phyloP scores from a whole-genome alignment of 345 rosid species.

The Hypericum perforatum region DNA sequence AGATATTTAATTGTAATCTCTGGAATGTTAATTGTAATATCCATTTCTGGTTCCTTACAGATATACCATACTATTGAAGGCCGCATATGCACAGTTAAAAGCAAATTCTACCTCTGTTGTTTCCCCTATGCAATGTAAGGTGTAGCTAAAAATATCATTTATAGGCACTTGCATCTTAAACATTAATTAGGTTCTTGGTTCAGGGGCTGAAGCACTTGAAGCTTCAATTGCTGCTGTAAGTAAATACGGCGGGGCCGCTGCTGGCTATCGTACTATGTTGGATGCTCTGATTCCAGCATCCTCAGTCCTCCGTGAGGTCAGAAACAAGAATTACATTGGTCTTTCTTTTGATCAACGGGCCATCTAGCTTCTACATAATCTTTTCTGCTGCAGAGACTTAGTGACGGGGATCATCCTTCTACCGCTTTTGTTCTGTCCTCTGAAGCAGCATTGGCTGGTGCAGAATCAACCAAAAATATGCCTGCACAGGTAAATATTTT shows the following conservation, averaged over 20 bases:
- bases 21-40: background rate
- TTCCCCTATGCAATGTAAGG: conserved; percentile 72
- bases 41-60: conserved; percentile 28
- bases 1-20: background rate
- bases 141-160: conserved; percentile 12
- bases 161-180: conserved; percentile 4
- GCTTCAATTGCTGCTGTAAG: conserved; percentile 77
- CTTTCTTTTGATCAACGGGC: background rate
- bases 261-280: conserved; percentile 81
- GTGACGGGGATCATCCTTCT: conserved; percentile 58
- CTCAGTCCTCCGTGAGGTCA: conserved; percentile 68
- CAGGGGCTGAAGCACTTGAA: conserved; percentile 88
- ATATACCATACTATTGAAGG: conserved; percentile 73
- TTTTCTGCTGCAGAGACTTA: conserved; percentile 40
- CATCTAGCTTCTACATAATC: background rate
- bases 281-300: conserved; percentile 96
- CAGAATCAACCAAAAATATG: conserved; percentile 80
- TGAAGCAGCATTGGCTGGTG: conserved; percentile 76
- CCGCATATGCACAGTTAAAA: conserved; percentile 73
- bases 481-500: conserved; percentile 65
- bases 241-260: conserved; percentile 89
- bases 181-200: conserved; percentile 11
- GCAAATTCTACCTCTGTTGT: conserved; percentile 35
- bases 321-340: background rate
- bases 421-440: conserved; percentile 66